phyloP scores from a whole-genome alignment of 345 rosid genomes.

The Erysimum cheiranthoides region DNA sequence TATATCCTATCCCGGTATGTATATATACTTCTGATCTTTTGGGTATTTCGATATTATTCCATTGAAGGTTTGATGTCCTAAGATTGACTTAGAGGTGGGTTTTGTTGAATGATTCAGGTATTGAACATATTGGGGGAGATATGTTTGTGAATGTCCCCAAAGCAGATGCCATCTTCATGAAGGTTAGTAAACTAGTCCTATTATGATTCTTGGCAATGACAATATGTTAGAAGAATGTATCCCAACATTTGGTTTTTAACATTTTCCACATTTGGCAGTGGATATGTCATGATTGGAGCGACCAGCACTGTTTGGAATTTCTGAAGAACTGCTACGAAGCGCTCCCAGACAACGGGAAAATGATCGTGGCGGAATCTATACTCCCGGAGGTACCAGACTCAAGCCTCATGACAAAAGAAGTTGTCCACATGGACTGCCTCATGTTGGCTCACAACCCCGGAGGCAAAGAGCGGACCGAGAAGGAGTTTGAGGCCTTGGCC shows the following conservation, averaged over 20 bases:
- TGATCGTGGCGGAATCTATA: slow-evolving; percentile 71
- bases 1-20: slow-evolving; percentile 27
- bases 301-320: slow-evolving; percentile 66
- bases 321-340: slow-evolving; percentile 75
- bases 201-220: not conserved
- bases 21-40: not conserved
- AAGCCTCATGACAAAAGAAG: slow-evolving; percentile 54
- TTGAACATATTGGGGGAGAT: slow-evolving; percentile 83
- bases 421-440: slow-evolving; percentile 58
- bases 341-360: slow-evolving; percentile 70
- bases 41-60: not conserved
- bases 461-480: slow-evolving; percentile 77
- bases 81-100: not conserved
- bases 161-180: slow-evolving; percentile 89
- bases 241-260: not conserved
- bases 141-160: slow-evolving; percentile 78
- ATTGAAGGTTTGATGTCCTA: not conserved
- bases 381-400: slow-evolving; percentile 76
- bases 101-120: slow-evolving; percentile 50
- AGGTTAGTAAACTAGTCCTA: slow-evolving; percentile 50
- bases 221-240: not conserved
- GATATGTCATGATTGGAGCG: slow-evolving; percentile 94
- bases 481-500: slow-evolving; percentile 75
- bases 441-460: slow-evolving; percentile 94
- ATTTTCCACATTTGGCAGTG: slow-evolving; percentile 51